Base-by-base conservation (phyloP, 1,284 basidiomycete species). In the Lignosus rhinocerotis region DNA sequence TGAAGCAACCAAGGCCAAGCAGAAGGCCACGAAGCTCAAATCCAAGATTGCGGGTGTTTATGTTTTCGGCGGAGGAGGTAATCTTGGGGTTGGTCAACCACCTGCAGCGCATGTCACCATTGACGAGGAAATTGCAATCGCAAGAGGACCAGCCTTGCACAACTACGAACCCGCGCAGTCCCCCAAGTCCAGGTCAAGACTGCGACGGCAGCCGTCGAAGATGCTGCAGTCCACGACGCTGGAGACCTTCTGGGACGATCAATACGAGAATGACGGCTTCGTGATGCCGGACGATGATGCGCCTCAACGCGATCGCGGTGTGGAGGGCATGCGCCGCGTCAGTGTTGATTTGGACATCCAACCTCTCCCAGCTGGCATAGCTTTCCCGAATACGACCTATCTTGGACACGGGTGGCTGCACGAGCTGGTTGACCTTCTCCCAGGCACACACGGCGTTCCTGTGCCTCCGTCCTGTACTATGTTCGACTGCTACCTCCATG, bases 351-450 rank as follows among this genome's bases (percentile, higher is more conserved):
- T 82, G 62, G 76, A 77, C 43, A 78, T 87, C 10, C 66, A 70
- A 10, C 70, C 73, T n/a, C 69, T 88, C 16, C 75, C 76, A 19
- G 73, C 80, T 2, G 85, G 85, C 1, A 69, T 82, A 45, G 74
- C 76, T 41, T 85, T 90, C 64, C 70, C 71, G 2, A 45, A 68
- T 2, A 69, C 72, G 16, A 82, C 84, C 2, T 87, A 83, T 63
- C 76, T 86, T 30, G 79, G 78, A 21, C 80, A 76, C 57, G 86
- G 87, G 1, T 75, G 79, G 68, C 78, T 92, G 7, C 71, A 80
- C 55, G 81, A 85, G 31, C 74, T 91, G 16, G 54, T 53, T 43
- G 48, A 41, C 55, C 62, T 43, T 42, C 43, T 49, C 49, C 65
- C 57, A 9, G 57, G 49, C 2, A 45, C 46, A 5, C 55, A 58